phyloP scores from a whole-genome alignment of 2,329 filamentous ascomycete species.

The Cercospora sojina region DNA sequence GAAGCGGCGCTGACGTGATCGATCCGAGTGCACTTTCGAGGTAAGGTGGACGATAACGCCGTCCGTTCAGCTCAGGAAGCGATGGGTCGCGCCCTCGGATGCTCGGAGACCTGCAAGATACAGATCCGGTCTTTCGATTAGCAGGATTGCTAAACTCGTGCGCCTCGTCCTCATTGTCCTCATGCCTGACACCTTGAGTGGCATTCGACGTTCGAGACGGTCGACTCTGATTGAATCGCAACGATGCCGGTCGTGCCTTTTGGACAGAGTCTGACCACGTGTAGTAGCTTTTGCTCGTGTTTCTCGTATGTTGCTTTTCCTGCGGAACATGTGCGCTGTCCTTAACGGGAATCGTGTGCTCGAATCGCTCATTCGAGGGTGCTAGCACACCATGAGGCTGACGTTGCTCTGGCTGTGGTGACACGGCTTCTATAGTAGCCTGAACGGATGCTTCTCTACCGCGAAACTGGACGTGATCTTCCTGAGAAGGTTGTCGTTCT shows the following conservation, averaged over 20 bases:
- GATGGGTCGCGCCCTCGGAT: neutral
- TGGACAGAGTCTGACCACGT: constrained; percentile 45
- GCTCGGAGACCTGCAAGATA: neutral
- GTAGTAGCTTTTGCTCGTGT: constrained; percentile 38
- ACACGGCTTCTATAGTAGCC: neutral
- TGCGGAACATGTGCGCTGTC: neutral
- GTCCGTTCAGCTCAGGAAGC: neutral
- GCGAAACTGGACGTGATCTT: neutral
- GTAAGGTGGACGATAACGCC: neutral
- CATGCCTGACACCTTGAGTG: neutral
- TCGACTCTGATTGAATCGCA: neutral
- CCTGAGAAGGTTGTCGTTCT: neutral
- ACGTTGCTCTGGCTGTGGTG: neutral
- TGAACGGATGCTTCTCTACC: neutral
- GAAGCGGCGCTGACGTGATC: neutral
- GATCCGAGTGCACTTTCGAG: constrained; percentile 6
- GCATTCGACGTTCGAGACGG: neutral
- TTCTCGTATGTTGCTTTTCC: neutral
- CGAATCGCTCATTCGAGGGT: neutral
- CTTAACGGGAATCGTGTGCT: neutral
- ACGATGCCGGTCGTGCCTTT: neutral
- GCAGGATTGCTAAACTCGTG: neutral
- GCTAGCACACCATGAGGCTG: neutral
- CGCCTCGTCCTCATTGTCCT: neutral
- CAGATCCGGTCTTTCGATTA: neutral